Evolutionary conservation across 495 filamentous ascomycete species (phyloP).

Genomic region (Beverwykella pulmonaria): DNA sequence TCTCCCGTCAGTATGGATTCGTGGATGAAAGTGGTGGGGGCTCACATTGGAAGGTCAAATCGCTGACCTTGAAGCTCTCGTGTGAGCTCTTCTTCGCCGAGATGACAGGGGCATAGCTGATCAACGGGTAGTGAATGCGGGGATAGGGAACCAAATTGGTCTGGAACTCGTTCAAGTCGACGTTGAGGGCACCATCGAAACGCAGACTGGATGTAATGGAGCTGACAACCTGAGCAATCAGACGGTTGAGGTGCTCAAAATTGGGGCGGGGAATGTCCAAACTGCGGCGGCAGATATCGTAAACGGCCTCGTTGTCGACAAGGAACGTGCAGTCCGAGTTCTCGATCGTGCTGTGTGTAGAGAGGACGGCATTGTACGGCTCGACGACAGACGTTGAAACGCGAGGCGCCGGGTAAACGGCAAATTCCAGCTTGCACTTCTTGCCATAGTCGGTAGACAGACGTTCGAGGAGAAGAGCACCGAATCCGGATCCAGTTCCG

Average conservation of each 20-base stretch:
- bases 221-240: constrained; percentile 84
- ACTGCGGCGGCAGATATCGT: constrained; percentile 88
- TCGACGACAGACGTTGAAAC: constrained; percentile 88
- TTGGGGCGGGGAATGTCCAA: constrained; percentile 83
- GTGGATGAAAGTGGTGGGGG: not conserved
- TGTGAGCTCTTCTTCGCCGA: constrained; percentile 79
- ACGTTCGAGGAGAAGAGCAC: constrained; percentile 82
- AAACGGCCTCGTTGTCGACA: constrained; percentile 91
- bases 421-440: constrained; percentile 94
- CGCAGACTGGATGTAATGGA: constrained; percentile 88
- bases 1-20: constrained; percentile 1
- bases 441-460: constrained; percentile 88
- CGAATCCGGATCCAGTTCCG: constrained; percentile 89
- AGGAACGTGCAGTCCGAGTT: constrained; percentile 92
- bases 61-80: constrained; percentile 88
- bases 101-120: constrained; percentile 86
- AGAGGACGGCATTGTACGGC: constrained; percentile 90
- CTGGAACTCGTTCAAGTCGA: constrained; percentile 93
- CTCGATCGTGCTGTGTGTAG: constrained; percentile 91
- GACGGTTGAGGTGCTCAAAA: constrained; percentile 85
- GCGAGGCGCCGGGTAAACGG: constrained; percentile 83
- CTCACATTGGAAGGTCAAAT: constrained; percentile 84
- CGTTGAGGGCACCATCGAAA: constrained; percentile 88
- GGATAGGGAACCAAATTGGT: constrained; percentile 92
- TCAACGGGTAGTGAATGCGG: constrained; percentile 88